Percentiles rank a stretch among this genome's conserved stretches.
phyloP scores from a whole-genome alignment of 1,284 basidiomycete genomes.

The Rhodofomes roseus region DNA sequence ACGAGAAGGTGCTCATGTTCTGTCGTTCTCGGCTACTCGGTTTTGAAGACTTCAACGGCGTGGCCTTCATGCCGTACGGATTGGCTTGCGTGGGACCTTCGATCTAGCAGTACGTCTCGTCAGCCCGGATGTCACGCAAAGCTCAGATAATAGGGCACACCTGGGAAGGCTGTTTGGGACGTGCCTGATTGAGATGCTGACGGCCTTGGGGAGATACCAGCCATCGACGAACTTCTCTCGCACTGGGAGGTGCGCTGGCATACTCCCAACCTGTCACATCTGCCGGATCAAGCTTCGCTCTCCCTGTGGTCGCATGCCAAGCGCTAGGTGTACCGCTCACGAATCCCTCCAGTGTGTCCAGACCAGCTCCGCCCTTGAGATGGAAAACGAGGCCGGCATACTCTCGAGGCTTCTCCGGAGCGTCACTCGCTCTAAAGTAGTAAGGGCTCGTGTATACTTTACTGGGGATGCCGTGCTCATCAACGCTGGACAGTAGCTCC shows the following conservation, averaged over 20 bases:
- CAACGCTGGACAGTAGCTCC: slow-evolving; percentile 52
- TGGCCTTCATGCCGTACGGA: slow-evolving; percentile 62
- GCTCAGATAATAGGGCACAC: slow-evolving; percentile 27
- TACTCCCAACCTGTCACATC: slow-evolving; percentile 75
- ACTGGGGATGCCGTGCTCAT: slow-evolving; percentile 48
- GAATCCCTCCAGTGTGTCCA: slow-evolving; percentile 54
- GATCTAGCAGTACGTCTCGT: slow-evolving; percentile 45
- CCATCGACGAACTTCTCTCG: slow-evolving; percentile 50
- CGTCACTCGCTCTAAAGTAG: slow-evolving; percentile 75
- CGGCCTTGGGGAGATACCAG: slow-evolving; percentile 30
- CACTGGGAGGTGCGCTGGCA: slow-evolving; percentile 59
- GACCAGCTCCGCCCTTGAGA: slow-evolving; percentile 58
- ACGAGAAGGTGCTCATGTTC: slow-evolving; percentile 76
- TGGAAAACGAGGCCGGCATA: slow-evolving; percentile 80
- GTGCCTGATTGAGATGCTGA: slow-evolving; percentile 1
- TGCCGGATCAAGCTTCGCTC: slow-evolving; percentile 7
- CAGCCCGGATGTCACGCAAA: slow-evolving; percentile 24
- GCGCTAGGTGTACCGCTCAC: slow-evolving; percentile 8
- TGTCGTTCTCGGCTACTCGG: slow-evolving; percentile 57
- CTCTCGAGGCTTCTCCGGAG: slow-evolving; percentile 66
- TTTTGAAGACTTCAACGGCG: slow-evolving; percentile 41
- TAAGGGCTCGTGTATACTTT: slow-evolving; percentile 76
- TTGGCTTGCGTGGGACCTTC: slow-evolving; percentile 75
- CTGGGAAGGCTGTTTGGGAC: slow-evolving; percentile 46
- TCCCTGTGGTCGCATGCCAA: not conserved